Evolutionary conservation across 257 asterid genomes (phyloP), one percentile per base, ranked within the genome.

Genomic region (Rhazya stricta): DNA sequence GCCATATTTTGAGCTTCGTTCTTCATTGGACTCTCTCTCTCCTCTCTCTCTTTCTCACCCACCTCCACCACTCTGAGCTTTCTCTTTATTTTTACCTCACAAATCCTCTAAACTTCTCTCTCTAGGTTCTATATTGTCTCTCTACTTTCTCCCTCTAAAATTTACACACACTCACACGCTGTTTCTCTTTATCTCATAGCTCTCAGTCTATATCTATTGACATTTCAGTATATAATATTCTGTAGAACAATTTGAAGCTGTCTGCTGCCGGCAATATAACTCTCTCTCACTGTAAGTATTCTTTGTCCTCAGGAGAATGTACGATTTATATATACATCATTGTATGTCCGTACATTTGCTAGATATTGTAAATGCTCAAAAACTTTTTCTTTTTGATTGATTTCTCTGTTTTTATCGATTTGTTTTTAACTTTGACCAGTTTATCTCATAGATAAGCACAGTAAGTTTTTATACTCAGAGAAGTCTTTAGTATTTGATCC

Each of bases 181-280:
- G 57, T 63, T 80, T 43, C 74, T 48, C 60, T 45, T 72, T 68
- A 74, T 82, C 76, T 58, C 73, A 50, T 70, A 39, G 36, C 25
- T 66, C 21, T 5, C 10, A 0, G 1, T 27, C 15, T 62, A 37
- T 25, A 62, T 25, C 63, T 46, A 58, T 34, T 58, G 39, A 53
- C n/a, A n/a, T 54, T n/a, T 19, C 15, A 6, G 30, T 12, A 48
- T 43, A 57, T 36, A 66, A 32, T 63, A 71, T 63, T 61, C 67
- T 39, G 73, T 42, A 54, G 42, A 43, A 46, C 63, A 61, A 11
- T 78, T 82, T 79, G 75, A 85, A 79, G 77, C 81, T 83, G 60
- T 80, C 83, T 53, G 68, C 84, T 78, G 91, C 89, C 88, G 91
- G 90, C 87, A 78, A 37, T 51, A 34, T 19, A 34, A 4, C 7